phyloP scores from a whole-genome alignment of 768 basidiomycete genomes.

The Pleurotus djamor region DNA sequence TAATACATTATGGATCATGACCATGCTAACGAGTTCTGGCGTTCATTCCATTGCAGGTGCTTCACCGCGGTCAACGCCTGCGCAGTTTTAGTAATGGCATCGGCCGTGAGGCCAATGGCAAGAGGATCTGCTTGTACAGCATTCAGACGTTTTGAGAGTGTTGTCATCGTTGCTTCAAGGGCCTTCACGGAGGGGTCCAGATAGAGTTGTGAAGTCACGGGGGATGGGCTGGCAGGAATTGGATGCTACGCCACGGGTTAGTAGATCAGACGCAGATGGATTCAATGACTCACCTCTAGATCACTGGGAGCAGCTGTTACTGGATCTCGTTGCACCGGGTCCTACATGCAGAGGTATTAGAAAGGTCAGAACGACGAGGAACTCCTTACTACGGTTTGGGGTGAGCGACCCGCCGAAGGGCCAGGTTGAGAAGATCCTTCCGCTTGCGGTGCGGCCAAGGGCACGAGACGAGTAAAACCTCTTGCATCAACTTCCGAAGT shows the following conservation, averaged over 20 bases:
- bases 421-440: neutral
- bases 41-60: conserved; percentile 51
- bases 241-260: no score
- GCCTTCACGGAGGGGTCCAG: conserved; percentile 39
- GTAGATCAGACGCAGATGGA: no score
- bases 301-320: no score
- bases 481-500: conserved; percentile 47
- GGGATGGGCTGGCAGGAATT: no score
- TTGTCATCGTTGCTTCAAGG: conserved; percentile 50
- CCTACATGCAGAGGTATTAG: no score
- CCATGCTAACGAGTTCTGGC: conserved; percentile 15
- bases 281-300: no score
- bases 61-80: conserved; percentile 61
- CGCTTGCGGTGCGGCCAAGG: conserved; percentile 4
- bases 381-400: no score
- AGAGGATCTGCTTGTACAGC: conserved; percentile 37
- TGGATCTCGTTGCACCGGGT: no score
- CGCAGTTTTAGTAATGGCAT: conserved; percentile 64
- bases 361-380: no score
- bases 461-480: conserved; percentile 45
- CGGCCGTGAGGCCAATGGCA: conserved; percentile 58
- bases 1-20: neutral
- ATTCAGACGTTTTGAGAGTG: conserved; percentile 49
- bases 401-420: neutral
- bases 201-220: neutral